Evolutionary conservation across 75 land plant genomes (phyloP), one percentile per base, ranked within the genome.

Genomic region (Sequoiadendron giganteum): DNA sequence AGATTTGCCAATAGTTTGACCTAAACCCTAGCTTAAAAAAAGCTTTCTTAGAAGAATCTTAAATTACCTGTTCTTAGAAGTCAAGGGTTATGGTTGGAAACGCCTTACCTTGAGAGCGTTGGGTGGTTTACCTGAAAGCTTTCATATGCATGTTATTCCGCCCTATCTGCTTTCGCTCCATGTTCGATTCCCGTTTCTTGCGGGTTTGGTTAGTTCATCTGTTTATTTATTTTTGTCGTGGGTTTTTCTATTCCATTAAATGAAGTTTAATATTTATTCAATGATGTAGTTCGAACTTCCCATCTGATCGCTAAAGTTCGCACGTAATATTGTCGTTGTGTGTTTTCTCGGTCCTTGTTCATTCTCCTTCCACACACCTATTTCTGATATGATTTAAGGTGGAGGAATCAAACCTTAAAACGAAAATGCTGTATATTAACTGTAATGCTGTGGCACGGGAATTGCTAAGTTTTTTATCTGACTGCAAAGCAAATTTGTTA

Each of bases 61-160:
- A 73, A 39, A 10, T 73, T 73, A 73, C 77, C 77, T 73, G 77
- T 73, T 73, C 77, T 73, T 73, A 73, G 36, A 73, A 34, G 77
- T 73, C 15, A 73, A 73, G 38, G 32, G 28, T 32, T 73, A 73
- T 32, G 77, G 77, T 73, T 73, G 77, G 77, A 13, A 72, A 28
- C 36, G 70, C 8, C 77, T 73, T 73, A 73, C 8, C 77, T 73
- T 73, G 38, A 73, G 32, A 34, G 77, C 77, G 34, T 34, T 34
- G 38, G 77, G 77, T 73, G 38, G 77, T 73, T 73, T 10, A 73
- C 77, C 77, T 73, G 77, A 30, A 72, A 72, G 1, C 72, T 68
- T 68, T 68, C n/a, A 68, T 21, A 68, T 68, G 70, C 34, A 10
- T 73, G 34, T 11, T 73, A 73, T 13, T 73, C 77, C 10, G 0